Evolutionary conservation across 2,329 filamentous ascomycete species (phyloP), one percentile per base, ranked within the genome.

Genomic region (Truncatella angustata): DNA sequence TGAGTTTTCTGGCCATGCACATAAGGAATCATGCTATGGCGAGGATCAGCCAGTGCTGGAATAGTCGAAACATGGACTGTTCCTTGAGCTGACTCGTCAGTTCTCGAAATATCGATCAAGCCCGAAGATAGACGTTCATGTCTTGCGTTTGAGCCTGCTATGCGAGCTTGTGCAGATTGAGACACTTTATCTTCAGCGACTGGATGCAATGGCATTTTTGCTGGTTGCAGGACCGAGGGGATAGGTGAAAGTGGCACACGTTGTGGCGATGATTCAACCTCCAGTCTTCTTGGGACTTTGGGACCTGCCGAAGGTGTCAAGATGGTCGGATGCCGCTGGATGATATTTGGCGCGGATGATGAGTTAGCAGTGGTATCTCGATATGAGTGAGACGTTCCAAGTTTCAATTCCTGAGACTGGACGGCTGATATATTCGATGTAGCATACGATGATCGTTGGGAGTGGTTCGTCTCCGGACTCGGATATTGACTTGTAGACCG

Each of bases 361-460:
- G 44, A 16, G 20, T 55, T 52, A 24, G 50, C 43, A 24, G 56
- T 23, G 20, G 61, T 60, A 40, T 59, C 56, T 24, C 59, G 57
- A 35, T 56, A 57, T n/a, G 43, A 34, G 10, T 56, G 52, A 2
- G 61, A 49, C 5, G 28, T 28, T 10, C 58, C 58, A 40, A 66
- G 57, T 28, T 66, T 63, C 28, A 37, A 60, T n/a, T 65, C 57
- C 51, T 66, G 63, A 11, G 56, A 56, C 23, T 65, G 58, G 36
- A 65, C 57, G 30, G 62, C 54, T 12, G 64, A 61, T 37, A 57
- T 57, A 34, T 52, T 54, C 4, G 61, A 57, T 11, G 59, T 48
- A 3, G 53, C 24, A 46, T 56, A 56, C 4, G 56, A 55, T 4
- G 52, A 35, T 23, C 55, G 56, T 20, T 53, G n/a, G n/a, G n/a